Evolutionary conservation across 257 asterid species (phyloP), one percentile per base, ranked within the genome.

Genomic region (Solanum rostratum): DNA sequence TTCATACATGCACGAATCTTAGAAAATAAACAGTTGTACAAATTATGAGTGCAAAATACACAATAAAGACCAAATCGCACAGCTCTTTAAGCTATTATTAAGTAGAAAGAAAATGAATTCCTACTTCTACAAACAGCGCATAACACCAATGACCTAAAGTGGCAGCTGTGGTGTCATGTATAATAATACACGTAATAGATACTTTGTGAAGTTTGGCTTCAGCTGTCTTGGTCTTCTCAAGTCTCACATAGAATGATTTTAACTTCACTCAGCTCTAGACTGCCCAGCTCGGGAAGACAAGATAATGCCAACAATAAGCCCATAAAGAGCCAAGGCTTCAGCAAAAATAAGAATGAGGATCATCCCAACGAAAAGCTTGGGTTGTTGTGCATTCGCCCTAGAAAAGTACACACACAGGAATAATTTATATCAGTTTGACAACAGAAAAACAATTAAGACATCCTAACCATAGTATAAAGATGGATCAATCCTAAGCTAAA

Each of bases 331-430:
- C 89, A 92, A 74, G 78, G 96, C 96, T 90, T 92, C 96, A 59
- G 94, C 96, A 14, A 92, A 92, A 85, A 92, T 92, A 83, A 92
- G 94, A 90, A 92, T 92, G 59, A 92, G 94, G 88, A 93, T 93
- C 96, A 93, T 91, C 65, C 96, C 93, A n/a, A 93, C 96, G 22
- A 93, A 93, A 68, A 91, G 96, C 89, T 91, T 93, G 10, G 94
- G 93, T 84, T 92, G 94, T 85, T 92, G 96, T 79, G 96, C 96
- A 65, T 89, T 92, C 68, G 96, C 94, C 91, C 96, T 92, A 91
- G 85, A 87, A 85, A 55, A 27, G 81, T 49, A 74, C 60, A 27
- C 43, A 46, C 3, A 24, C 4, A 46, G 37, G 55, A 49, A 49
- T 45, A 2, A 24, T 27, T 27, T 16, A 15, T 49, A 24, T 49